These are phyloP conservation scores for Diaporthe sp. DNA, from an alignment of 2,329 filamentous ascomycete genomes.

Conservation along the genomic window DNA sequence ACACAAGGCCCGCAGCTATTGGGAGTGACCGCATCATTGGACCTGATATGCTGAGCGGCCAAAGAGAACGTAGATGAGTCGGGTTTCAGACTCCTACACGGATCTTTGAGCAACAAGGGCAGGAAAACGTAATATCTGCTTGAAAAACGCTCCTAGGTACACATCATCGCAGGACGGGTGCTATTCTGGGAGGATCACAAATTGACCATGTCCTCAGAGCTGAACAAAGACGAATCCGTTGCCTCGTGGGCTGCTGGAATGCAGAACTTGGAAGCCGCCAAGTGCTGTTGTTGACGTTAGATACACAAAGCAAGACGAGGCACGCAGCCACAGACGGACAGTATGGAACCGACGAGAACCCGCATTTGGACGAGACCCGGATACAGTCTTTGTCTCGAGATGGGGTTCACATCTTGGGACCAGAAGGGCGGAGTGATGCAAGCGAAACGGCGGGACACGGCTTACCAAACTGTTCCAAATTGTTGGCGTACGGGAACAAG, in stretches of 20 bases:
- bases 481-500: not conserved
- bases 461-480: conserved; percentile 24
- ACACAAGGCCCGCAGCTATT: conserved; percentile 42
- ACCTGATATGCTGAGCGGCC: conserved; percentile 43
- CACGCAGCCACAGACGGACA: not conserved
- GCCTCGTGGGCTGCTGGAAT: conserved; percentile 14
- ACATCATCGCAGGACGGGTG: not conserved
- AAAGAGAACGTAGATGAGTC: conserved; percentile 11
- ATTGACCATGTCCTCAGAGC: conserved; percentile 13
- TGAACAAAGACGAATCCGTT: conserved; percentile 4
- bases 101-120: not conserved
- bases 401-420: conserved; percentile 7
- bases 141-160: not conserved
- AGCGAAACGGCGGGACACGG: conserved; percentile 13
- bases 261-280: not conserved
- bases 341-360: not conserved
- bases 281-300: conserved; percentile 16
- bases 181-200: conserved; percentile 1
- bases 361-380: conserved; percentile 14
- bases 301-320: conserved; percentile 20
- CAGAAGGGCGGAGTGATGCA: conserved; percentile 8
- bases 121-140: not conserved
- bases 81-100: conserved; percentile 18
- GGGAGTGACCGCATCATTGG: conserved; percentile 42
- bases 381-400: conserved; percentile 14